A percentile compares a stretch with the other conserved stretches of the same genome.
These are phyloP conservation scores for Geotrichum reessii DNA, from an alignment of 1,139 yeast genomes.

Conservation along the genomic window DNA sequence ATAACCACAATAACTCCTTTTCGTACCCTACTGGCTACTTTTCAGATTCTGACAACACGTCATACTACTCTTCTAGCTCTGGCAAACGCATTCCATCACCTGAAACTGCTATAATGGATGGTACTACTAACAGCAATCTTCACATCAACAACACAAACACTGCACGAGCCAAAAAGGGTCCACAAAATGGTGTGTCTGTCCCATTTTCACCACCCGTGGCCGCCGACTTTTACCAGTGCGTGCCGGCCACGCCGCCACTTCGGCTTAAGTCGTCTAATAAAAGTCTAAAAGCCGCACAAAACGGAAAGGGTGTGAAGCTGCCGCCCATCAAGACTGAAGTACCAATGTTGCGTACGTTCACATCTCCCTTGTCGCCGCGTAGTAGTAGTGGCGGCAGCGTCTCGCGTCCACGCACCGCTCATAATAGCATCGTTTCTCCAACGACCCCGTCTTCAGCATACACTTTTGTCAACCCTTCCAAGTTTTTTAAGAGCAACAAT, in stretches of 20 bases:
- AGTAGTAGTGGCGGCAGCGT: not conserved
- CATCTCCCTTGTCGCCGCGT: conserved; percentile 3
- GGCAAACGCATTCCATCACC: not conserved
- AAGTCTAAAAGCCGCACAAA: not conserved
- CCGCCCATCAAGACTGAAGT: conserved; percentile 7
- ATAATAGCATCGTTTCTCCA: not conserved
- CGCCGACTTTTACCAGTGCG: not conserved
- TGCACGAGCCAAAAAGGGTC: not conserved
- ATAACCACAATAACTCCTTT: not conserved
- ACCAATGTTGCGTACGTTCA: not conserved
- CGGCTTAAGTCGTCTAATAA: conserved; percentile 4
- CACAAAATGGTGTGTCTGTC: not conserved
- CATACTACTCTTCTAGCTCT: not conserved
- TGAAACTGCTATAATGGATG: not conserved
- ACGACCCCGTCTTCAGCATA: not conserved
- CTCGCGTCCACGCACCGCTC: not conserved
- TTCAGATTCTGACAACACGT: conserved; percentile 2
- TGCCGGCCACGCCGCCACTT: conserved; percentile 8
- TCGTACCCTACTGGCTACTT: conserved; percentile 5
- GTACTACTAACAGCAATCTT: too few relatives aligned
- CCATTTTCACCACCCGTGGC: not conserved
- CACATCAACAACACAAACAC: not conserved
- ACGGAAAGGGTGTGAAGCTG: not conserved
- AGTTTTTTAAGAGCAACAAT: not conserved
- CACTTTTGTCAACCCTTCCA: not conserved